Evolutionary conservation across 164 flowering plant genomes (phyloP), one percentile per base, ranked within the genome.

Genomic region (Sextonia rubra): DNA sequence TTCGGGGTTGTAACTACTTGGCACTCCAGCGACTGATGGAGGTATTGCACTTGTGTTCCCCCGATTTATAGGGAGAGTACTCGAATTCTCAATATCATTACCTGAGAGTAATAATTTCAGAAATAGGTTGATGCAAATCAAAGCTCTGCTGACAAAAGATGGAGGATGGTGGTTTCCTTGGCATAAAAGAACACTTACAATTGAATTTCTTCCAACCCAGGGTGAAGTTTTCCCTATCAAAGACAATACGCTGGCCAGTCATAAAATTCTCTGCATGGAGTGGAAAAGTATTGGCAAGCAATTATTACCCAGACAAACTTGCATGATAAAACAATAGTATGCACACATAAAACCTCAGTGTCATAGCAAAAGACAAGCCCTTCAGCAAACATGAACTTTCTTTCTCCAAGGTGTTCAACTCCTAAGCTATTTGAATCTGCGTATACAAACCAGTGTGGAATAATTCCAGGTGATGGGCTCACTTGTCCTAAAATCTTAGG

Each of bases 171-270:
- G 12, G 58, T 22, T 26, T 3, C 7, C 4, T 12, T 22, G 47
- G 23, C 30, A 61, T 47, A 63, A 55, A 9, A 63, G 48, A 9
- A 15, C 55, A 83, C 99, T 89, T 71, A 93, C 98, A 95, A 62
- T 90, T 71, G 2, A 93, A 88, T 73, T 71, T 74, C 79, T 80
- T 86, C 99, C 99, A 95, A 47, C 99, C 97, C 78, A 95, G 70
- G 6, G 82, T 77, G 76, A 64, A 74, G 73, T 75, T 90, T 79
- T 93, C 97, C 2, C 94, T 88, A 72, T 95, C 87, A 69, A 93
- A 95, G 32, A 91, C 84, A 1, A 93, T 71, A 12, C 85, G 88
- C 49, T 91, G 84, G 49, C 94, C 98, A 69, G 92, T 86, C 98
- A 93, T 89, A 84, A 95, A 93, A 80, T 95, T 93, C 76, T 90